phyloP scores from a whole-genome alignment of 371 early-diverging fungal species.

The Mucor piriformis region DNA sequence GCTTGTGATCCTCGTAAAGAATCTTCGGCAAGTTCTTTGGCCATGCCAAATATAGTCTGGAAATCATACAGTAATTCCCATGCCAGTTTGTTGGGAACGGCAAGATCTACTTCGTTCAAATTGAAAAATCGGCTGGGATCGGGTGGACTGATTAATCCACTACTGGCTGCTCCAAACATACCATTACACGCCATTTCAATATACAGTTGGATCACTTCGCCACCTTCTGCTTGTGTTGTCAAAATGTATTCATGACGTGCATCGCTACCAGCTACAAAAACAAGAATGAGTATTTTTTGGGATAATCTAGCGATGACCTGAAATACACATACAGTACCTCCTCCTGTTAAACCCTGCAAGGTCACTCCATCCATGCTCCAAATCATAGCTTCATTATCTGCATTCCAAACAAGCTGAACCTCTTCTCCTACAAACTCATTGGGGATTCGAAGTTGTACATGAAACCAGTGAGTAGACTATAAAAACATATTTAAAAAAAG shows the following conservation, averaged over 20 bases:
- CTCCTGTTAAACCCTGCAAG: slow-evolving; percentile 89
- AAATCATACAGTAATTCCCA: slow-evolving; percentile 77
- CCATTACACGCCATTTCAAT: slow-evolving; percentile 92
- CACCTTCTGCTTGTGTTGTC: slow-evolving; percentile 61
- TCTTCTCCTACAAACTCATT: slow-evolving; percentile 69
- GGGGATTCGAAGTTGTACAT: slow-evolving; percentile 73
- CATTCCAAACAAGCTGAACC: slow-evolving; percentile 83
- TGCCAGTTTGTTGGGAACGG: slow-evolving; percentile 71
- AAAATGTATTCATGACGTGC: slow-evolving; percentile 77
- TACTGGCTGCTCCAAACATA: slow-evolving; percentile 77
- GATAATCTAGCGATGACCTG: neutral
- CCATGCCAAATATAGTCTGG: slow-evolving; percentile 79
- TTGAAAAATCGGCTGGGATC: slow-evolving; percentile 60
- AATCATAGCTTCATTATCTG: slow-evolving; percentile 85
- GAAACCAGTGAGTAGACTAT: slow-evolving; percentile 92
- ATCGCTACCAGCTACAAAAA: slow-evolving; percentile 48
- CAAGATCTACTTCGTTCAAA: slow-evolving; percentile 61
- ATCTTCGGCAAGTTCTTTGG: slow-evolving; percentile 72
- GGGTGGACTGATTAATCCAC: slow-evolving; percentile 65
- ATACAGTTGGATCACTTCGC: slow-evolving; percentile 74
- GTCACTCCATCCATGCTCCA: slow-evolving; percentile 84
- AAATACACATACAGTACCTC: slow-evolving; percentile 33
- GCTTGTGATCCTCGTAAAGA: slow-evolving; percentile 80
- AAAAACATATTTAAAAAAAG: neutral
- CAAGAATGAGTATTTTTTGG: neutral